Conservation (phyloP, 768 basidiomycete species). For the Leucocoprinus leucothites region DNA sequence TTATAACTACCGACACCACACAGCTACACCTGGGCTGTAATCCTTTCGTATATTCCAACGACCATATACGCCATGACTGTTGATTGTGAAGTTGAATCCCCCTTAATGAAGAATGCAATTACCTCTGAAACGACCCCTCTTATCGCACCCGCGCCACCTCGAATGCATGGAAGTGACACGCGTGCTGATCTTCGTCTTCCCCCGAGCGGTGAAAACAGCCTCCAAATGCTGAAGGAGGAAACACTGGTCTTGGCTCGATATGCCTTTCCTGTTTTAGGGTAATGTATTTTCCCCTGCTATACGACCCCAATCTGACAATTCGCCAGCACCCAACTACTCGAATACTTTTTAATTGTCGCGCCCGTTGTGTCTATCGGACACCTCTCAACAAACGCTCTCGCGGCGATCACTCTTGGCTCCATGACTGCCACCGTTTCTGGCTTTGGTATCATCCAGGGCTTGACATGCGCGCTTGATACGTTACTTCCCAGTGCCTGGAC, state of each 20-base stretch:
- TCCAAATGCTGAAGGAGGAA: slow-evolving; percentile 54
- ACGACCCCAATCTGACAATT: background rate
- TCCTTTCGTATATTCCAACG: no score
- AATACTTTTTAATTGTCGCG: slow-evolving; percentile 82
- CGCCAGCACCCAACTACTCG: slow-evolving; percentile 72
- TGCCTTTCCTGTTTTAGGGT: slow-evolving; percentile 73
- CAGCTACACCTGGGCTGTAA: no score
- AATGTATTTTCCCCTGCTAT: slow-evolving; percentile 16
- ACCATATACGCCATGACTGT: no score
- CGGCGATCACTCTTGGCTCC: slow-evolving; percentile 71
- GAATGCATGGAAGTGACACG: background rate
- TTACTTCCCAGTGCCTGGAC: slow-evolving; percentile 96
- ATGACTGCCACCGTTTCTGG: slow-evolving; percentile 78
- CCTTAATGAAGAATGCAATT: no score
- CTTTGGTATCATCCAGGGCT: slow-evolving; percentile 81
- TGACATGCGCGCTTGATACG: slow-evolving; percentile 85
- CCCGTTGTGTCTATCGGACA: slow-evolving; percentile 90
- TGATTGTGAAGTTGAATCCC: no score
- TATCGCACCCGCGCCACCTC: background rate
- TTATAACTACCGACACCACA: no score
- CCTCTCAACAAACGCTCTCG: slow-evolving; percentile 84
- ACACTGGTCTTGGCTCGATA: slow-evolving; percentile 55
- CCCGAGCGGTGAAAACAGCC: background rate
- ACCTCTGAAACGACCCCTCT: background rate
- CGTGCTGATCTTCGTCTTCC: no score